A percentile compares a stretch with the other conserved stretches of the same genome.
phyloP scores from a whole-genome alignment of 2,329 filamentous ascomycete species.

The Hypoxylon sp. region DNA sequence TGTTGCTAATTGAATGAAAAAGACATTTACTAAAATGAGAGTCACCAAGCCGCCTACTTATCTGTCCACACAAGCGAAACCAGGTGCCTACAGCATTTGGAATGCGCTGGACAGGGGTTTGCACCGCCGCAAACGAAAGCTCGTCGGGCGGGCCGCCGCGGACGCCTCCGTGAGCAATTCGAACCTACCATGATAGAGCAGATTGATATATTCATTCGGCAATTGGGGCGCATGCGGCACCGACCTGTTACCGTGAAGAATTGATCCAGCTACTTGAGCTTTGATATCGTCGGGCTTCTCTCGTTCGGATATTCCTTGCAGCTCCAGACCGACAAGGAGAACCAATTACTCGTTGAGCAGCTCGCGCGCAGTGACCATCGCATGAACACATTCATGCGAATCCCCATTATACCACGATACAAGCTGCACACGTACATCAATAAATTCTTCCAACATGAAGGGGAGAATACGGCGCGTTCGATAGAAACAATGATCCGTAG shows the following conservation, averaged over 20 bases:
- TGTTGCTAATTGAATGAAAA: constrained; percentile 2
- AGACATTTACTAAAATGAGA: constrained; percentile 42
- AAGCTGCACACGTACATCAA: constrained; percentile 11
- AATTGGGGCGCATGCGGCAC: not conserved
- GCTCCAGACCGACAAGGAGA: constrained; percentile 31
- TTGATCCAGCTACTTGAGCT: constrained; percentile 18
- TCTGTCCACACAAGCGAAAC: constrained; percentile 13
- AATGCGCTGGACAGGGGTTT: constrained; percentile 29
- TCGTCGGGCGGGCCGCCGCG: constrained; percentile 31
- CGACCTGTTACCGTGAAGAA: constrained; percentile 36
- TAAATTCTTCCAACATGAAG: constrained; percentile 15
- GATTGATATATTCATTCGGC: constrained; percentile 37
- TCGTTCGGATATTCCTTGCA: constrained; percentile 35
- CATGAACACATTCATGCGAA: constrained; percentile 30
- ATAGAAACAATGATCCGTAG: constrained; percentile 32
- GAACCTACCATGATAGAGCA: constrained; percentile 39
- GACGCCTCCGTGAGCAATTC: constrained; percentile 40
- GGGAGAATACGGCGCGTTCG: constrained; percentile 12
- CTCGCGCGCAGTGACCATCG: constrained; percentile 14
- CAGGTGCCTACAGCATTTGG: constrained; percentile 17
- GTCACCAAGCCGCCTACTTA: constrained; percentile 35
- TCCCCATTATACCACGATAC: constrained; percentile 13
- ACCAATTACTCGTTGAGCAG: constrained; percentile 20
- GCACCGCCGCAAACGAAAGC: constrained; percentile 38
- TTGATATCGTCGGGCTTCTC: constrained; percentile 40